Base-by-base conservation (phyloP, 192 early-diverging fungal species). In the Dimargaris cristalligena region DNA sequence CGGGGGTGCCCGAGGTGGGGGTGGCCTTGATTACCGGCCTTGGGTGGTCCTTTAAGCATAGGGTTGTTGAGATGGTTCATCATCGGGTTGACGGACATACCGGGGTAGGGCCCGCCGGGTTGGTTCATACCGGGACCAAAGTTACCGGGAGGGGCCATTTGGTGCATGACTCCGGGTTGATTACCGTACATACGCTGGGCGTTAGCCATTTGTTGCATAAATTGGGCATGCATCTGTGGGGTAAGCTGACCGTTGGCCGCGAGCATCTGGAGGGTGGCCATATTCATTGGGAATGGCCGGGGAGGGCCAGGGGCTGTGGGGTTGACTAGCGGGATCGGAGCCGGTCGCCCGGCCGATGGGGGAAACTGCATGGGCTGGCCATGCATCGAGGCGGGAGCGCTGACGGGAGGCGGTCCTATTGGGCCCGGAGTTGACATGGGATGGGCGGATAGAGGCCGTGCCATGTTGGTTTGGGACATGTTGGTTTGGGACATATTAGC, bases 231-330 rank as follows among this genome's bases (percentile, higher is more conserved):
- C 51, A 52, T 28, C 51, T 22, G 1, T 29, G 51, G 51, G 29
- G 22, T 52, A 13, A 29, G 29, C 29, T 52, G 51, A 9, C 51
- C 51, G 14, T 18, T 16, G 23, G 22, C 51, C 18, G 23, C 22
- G 3, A 52, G 22, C 51, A 52, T 52, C 29, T 52, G 51, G 22
- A 52, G 22, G 29, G 2, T 52, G 23, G 51, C 51, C 51, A 52
- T 52, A 29, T 52, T 52, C 26, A 28, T 9, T 14, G 13, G 13
- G 8, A 6, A 11, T 23, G 18, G 49, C 25, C 10, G 8, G 8
- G 49, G 20, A 14, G 44, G 20, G 11, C 20, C 44, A 44, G 20
- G 13, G 44, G 13, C 44, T 11, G 44, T 14, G 49, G 8, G 8
- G n/a, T 6, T 51, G 8, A 9, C 13, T 23, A 51, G n/a, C 25